Base-by-base conservation (phyloP, 805 yeast genomes). In the Danielozyma ontarioensis region DNA sequence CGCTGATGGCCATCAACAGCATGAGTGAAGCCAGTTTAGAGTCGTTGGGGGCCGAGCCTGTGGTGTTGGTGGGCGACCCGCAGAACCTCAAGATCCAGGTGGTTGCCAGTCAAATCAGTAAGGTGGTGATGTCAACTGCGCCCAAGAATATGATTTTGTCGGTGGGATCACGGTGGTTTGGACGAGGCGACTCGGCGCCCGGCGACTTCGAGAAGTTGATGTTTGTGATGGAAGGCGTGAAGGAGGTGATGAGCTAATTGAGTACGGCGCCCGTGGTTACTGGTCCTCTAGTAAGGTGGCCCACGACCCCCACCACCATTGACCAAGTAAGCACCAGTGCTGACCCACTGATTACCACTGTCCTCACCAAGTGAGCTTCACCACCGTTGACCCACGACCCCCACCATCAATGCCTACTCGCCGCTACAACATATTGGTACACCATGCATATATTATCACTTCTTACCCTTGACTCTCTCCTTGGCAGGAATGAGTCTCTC, bases 401-500 rank as follows among this genome's bases (percentile, higher is more conserved):
- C n/a, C n/a, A n/a, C n/a, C n/a, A n/a, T n/a, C n/a, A n/a, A n/a
- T n/a, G n/a, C n/a, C n/a, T n/a, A n/a, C n/a, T n/a, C n/a, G n/a
- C n/a, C n/a, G n/a, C n/a, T n/a, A n/a, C n/a, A n/a, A n/a, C n/a
- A n/a, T n/a, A n/a, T n/a, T n/a, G n/a, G n/a, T n/a, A n/a, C n/a
- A n/a, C n/a, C n/a, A n/a, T n/a, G n/a, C n/a, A n/a, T 19, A 19
- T 19, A 19, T 19, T 6, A 6, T 19, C 10, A 19, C 48, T 59
- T 57, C 42, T 59, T 73, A n/a, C n/a, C n/a, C 48, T 71, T 66
- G 41, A 64, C 48, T 45, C 59, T 58, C 32, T 46, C 72, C 59
- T 83, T 83, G 12, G 71, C 72, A 8, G 88, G 80, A 36, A 86
- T 90, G 28, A 72, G 57, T 68, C 95, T 76, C 62, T 80, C 83